A percentile compares a stretch with the other conserved stretches of the same genome.
Evolutionary conservation across 345 rosid species (phyloP).

Genomic region (Salix udensis): DNA sequence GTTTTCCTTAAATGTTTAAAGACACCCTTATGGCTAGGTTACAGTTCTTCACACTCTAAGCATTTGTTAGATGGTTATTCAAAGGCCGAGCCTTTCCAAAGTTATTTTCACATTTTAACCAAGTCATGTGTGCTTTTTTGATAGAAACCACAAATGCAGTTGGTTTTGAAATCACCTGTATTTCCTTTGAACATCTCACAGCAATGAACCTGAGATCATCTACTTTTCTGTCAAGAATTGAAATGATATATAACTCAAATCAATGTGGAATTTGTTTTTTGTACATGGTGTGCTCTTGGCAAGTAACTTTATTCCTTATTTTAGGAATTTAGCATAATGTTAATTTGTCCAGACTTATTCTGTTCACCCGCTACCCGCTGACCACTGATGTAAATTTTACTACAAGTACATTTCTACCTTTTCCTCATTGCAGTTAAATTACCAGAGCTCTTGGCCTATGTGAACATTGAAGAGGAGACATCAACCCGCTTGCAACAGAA

Average conservation of each 20-base stretch:
- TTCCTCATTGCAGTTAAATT: conserved; percentile 63
- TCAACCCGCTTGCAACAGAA: conserved; percentile 72
- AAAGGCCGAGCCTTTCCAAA: background rate
- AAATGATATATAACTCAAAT: background rate
- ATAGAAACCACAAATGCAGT: background rate
- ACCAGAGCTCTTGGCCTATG: conserved; percentile 82
- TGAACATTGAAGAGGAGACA: conserved; percentile 88
- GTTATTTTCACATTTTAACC: background rate
- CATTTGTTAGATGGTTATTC: background rate
- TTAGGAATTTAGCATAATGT: background rate
- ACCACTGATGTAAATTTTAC: background rate
- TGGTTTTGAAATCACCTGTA: background rate
- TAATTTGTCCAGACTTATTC: background rate
- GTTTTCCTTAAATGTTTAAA: background rate
- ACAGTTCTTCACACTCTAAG: background rate
- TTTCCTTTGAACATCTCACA: background rate
- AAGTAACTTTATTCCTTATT: background rate
- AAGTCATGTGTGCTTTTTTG: background rate
- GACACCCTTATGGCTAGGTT: background rate
- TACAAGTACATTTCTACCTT: background rate
- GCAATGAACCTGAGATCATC: background rate
- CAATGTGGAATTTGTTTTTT: background rate
- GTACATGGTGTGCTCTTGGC: background rate
- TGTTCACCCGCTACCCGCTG: background rate
- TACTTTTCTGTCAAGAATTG: background rate